phyloP scores from a whole-genome alignment of 208 protist genomes.

The Trypanosoma boissoni region DNA sequence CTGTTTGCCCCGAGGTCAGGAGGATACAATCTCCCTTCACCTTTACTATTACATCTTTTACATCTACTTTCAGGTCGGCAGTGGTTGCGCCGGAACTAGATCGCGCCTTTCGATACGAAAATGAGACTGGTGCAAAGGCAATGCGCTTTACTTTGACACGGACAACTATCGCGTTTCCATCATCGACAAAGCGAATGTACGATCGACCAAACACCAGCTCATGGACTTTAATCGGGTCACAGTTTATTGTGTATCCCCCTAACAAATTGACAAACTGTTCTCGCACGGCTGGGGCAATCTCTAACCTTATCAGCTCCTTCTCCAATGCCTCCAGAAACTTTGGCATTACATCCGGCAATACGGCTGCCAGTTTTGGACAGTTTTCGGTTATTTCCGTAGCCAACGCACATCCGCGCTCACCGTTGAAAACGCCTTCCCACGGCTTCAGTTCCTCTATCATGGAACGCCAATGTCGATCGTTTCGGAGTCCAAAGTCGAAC shows the following conservation, averaged over 20 bases:
- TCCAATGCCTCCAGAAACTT: slow-evolving; percentile 36
- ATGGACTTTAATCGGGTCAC: slow-evolving; percentile 30
- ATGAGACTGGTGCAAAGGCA: slow-evolving; percentile 39
- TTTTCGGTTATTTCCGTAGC: slow-evolving; percentile 36
- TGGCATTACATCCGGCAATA: slow-evolving; percentile 27
- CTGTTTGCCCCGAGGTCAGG: slow-evolving; percentile 10
- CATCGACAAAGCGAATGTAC: slow-evolving; percentile 26
- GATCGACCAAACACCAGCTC: slow-evolving; percentile 44
- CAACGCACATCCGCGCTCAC: slow-evolving; percentile 34
- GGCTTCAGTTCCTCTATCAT: slow-evolving; percentile 29
- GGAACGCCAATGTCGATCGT: slow-evolving; percentile 35
- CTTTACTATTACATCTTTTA: slow-evolving; percentile 25
- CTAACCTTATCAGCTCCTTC: slow-evolving; percentile 25
- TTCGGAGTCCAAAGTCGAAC: slow-evolving; percentile 34
- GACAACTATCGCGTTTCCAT: slow-evolving; percentile 35
- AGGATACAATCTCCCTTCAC: slow-evolving; percentile 13
- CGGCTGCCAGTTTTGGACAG: slow-evolving; percentile 31
- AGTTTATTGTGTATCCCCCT: slow-evolving; percentile 48
- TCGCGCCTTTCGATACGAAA: slow-evolving; percentile 31
- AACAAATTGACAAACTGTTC: slow-evolving; percentile 41
- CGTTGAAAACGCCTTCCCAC: slow-evolving; percentile 51
- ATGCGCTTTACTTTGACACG: slow-evolving; percentile 37
- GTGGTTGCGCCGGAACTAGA: neutral
- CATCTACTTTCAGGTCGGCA: slow-evolving; percentile 17
- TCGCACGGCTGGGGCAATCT: slow-evolving; percentile 25